phyloP scores from a whole-genome alignment of 1,284 basidiomycete species.

The Apiotrichum akiyoshidainum region DNA sequence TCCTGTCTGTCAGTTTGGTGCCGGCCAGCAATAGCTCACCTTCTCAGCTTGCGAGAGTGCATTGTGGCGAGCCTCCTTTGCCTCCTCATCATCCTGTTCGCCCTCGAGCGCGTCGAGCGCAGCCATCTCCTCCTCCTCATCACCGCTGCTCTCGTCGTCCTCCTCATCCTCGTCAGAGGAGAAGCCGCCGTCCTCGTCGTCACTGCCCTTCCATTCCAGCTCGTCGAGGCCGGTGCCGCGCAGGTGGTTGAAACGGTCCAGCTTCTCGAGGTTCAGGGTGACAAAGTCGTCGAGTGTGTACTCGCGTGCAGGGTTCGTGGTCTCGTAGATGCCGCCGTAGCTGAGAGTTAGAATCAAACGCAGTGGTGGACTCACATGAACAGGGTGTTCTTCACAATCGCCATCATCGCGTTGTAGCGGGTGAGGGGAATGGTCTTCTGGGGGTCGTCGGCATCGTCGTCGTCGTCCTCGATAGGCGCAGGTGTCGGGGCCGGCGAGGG shows the following conservation, averaged over 20 bases:
- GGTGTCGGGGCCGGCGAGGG: slow-evolving; percentile 9
- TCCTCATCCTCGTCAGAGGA: slow-evolving; percentile 50
- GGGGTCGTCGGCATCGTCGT: slow-evolving; percentile 67
- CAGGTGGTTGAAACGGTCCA: slow-evolving; percentile 70
- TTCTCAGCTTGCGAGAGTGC: slow-evolving; percentile 30
- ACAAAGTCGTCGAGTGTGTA: slow-evolving; percentile 84
- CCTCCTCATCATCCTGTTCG: slow-evolving; percentile 34
- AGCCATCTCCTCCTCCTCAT: slow-evolving; percentile 37
- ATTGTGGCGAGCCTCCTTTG: slow-evolving; percentile 24
- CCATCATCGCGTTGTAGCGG: slow-evolving; percentile 90
- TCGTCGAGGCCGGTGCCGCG: slow-evolving; percentile 65
- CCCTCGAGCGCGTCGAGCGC: slow-evolving; percentile 36
- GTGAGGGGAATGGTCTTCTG: slow-evolving; percentile 65
- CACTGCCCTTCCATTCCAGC: slow-evolving; percentile 61
- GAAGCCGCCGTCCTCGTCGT: slow-evolving; percentile 53
- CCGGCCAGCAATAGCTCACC: no score
- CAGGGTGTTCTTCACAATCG: slow-evolving; percentile 77
- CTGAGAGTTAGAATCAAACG: slow-evolving; percentile 51
- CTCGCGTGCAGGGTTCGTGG: slow-evolving; percentile 62
- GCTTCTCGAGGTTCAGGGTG: slow-evolving; percentile 70
- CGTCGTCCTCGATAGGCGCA: slow-evolving; percentile 38
- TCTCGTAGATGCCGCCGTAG: slow-evolving; percentile 83
- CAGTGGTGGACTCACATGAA: slow-evolving; percentile 63
- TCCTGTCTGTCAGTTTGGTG: slow-evolving; percentile 52
- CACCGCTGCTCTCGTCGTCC: slow-evolving; percentile 36